Evolutionary conservation across 352 stramenopile genomes (phyloP).

Genomic region (Saprolegnia diclina): DNA sequence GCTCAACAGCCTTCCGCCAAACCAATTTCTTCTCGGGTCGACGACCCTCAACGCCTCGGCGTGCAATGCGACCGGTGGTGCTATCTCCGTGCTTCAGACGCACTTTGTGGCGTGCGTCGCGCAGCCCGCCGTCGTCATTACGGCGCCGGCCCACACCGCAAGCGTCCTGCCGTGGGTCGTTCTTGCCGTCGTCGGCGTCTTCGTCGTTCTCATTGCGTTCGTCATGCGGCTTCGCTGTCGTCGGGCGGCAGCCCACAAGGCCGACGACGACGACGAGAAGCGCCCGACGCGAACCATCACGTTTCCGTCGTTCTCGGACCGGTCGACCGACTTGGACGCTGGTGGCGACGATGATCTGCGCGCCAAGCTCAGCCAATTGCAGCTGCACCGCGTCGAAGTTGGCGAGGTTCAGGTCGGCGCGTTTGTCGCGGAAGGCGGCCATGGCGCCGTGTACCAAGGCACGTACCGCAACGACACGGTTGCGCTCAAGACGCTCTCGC

Average conservation of each 20-base stretch:
- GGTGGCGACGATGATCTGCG: constrained; percentile 21
- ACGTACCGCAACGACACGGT: constrained; percentile 69
- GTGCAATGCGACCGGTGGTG: background rate
- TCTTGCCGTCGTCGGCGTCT: constrained; percentile 1
- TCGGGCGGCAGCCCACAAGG: background rate
- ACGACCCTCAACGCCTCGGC: background rate
- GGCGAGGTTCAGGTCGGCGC: constrained; percentile 62
- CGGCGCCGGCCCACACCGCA: background rate
- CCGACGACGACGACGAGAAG: background rate
- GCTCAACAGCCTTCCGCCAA: background rate
- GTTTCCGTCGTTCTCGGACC: background rate
- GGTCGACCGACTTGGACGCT: background rate
- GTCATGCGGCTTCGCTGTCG: background rate
- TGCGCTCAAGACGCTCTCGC: constrained; percentile 71
- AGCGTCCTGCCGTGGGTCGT: background rate
- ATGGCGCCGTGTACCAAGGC: constrained; percentile 39
- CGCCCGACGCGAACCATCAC: background rate
- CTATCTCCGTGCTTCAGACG: background rate
- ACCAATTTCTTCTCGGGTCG: background rate
- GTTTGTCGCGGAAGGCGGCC: constrained; percentile 64
- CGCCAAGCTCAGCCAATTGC: constrained; percentile 59
- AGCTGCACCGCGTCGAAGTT: constrained; percentile 42
- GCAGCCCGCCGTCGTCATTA: background rate
- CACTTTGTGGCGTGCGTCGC: background rate
- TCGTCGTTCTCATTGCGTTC: background rate